phyloP scores from a whole-genome alignment of 2,329 filamentous ascomycete species.

The Zalaria obscura region DNA sequence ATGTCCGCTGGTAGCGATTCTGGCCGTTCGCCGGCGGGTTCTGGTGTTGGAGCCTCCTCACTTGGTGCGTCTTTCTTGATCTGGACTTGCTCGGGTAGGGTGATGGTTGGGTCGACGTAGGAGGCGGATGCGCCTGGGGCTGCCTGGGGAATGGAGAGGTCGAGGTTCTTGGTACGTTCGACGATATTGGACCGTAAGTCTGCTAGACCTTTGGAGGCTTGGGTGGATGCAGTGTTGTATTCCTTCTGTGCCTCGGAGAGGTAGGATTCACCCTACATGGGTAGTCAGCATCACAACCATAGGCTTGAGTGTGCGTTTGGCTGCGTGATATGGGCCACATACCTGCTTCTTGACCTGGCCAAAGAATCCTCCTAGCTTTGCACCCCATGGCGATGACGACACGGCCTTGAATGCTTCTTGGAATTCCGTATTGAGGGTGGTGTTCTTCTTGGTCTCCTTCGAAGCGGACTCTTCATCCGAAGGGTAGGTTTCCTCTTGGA shows the following conservation, averaged over 20 bases:
- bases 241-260: slow-evolving; percentile 74
- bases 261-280: slow-evolving; percentile 64
- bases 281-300: neutral
- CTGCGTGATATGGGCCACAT: slow-evolving; percentile 3
- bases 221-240: slow-evolving; percentile 50
- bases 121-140: slow-evolving; percentile 10
- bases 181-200: slow-evolving; percentile 40
- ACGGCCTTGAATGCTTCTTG: slow-evolving; percentile 94
- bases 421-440: slow-evolving; percentile 68
- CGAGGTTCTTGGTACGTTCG: slow-evolving; percentile 53
- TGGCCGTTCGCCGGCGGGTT: slow-evolving; percentile 14
- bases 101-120: slow-evolving; percentile 11
- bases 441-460: slow-evolving; percentile 30
- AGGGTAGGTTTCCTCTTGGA: slow-evolving; percentile 64
- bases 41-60: slow-evolving; percentile 9
- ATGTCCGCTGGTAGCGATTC: slow-evolving; percentile 35
- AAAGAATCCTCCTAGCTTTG: slow-evolving; percentile 74
- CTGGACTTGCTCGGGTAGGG: slow-evolving; percentile 3
- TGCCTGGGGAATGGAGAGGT: slow-evolving; percentile 46
- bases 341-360: slow-evolving; percentile 90
- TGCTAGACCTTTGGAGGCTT: slow-evolving; percentile 68
- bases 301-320: no score
- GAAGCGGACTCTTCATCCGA: slow-evolving; percentile 32
- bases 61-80: slow-evolving; percentile 4
- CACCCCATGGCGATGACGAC: slow-evolving; percentile 81